phyloP scores from a whole-genome alignment of 768 basidiomycete genomes.

The Boletellus ananiceps region DNA sequence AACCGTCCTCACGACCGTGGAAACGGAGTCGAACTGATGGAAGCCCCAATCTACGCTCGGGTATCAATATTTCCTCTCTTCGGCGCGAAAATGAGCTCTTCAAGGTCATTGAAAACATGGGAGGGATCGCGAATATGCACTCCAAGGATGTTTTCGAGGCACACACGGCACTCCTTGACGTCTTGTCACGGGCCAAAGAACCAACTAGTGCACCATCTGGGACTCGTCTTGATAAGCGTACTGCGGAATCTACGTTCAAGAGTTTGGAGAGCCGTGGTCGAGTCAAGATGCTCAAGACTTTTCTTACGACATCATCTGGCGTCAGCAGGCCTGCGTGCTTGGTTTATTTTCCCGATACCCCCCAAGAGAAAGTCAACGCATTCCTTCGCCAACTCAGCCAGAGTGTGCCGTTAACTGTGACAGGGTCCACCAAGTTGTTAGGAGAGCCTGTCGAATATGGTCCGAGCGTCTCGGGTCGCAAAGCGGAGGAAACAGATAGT shows the following conservation, averaged over 20 bases:
- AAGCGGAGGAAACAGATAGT: slow-evolving; percentile 28
- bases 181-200: slow-evolving; percentile 55
- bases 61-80: slow-evolving; percentile 70
- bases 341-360: slow-evolving; percentile 57
- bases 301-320: slow-evolving; percentile 55
- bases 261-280: slow-evolving; percentile 61
- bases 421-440: slow-evolving; percentile 43
- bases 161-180: slow-evolving; percentile 59
- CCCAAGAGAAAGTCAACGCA: slow-evolving; percentile 47
- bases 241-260: slow-evolving; percentile 55
- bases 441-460: slow-evolving; percentile 56
- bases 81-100: slow-evolving; percentile 79
- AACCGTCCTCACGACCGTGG: slow-evolving; percentile 13
- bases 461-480: slow-evolving; percentile 31
- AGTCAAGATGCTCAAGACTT: slow-evolving; percentile 67
- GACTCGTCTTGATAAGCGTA: slow-evolving; percentile 69
- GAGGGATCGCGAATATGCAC: slow-evolving; percentile 64
- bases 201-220: slow-evolving; percentile 66
- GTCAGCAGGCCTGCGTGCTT: slow-evolving; percentile 55
- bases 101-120: slow-evolving; percentile 57
- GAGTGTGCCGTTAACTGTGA: slow-evolving; percentile 24
- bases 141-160: slow-evolving; percentile 67
- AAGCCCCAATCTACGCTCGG: slow-evolving; percentile 25
- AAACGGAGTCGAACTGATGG: slow-evolving; percentile 19
- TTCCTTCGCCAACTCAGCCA: slow-evolving; percentile 57